Conservation (phyloP, 2,329 filamentous ascomycete species). For the Colletotrichum kahawae region DNA sequence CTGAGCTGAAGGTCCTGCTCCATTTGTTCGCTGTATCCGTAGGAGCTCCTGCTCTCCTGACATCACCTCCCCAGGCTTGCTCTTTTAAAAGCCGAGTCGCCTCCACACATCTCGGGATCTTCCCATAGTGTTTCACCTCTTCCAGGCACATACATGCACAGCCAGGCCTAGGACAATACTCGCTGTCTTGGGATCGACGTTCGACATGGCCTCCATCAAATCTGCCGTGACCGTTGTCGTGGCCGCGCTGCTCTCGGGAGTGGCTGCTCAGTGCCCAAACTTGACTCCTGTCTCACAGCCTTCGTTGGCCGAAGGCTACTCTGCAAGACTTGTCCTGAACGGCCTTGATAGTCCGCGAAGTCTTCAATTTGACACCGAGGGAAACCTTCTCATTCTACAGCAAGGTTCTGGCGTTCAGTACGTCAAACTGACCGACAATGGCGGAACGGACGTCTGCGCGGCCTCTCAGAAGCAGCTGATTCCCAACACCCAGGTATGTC, state of each 20-base stretch:
- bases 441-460: slow-evolving; percentile 32
- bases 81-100: background rate
- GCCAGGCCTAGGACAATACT: background rate
- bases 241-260: background rate
- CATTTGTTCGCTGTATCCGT: background rate
- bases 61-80: background rate
- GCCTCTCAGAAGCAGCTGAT: slow-evolving; percentile 31
- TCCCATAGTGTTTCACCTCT: background rate
- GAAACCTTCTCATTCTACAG: slow-evolving; percentile 42
- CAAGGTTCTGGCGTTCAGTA: slow-evolving; percentile 35
- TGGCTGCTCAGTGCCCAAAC: slow-evolving; percentile 7
- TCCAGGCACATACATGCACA: background rate
- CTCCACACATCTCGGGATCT: background rate
- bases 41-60: background rate
- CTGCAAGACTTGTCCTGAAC: slow-evolving; percentile 30
- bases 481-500: slow-evolving; percentile 28
- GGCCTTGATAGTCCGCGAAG: slow-evolving; percentile 32
- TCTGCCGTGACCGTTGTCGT: background rate
- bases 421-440: slow-evolving; percentile 35
- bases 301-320: slow-evolving; percentile 28
- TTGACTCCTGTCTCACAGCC: slow-evolving; percentile 16
- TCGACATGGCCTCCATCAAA: slow-evolving; percentile 4
- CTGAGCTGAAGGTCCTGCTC: background rate
- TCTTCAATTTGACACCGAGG: slow-evolving; percentile 37
- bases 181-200: background rate